These are phyloP conservation scores for Angophora floribunda DNA, from an alignment of 345 rosid species.

Conservation along the genomic window DNA sequence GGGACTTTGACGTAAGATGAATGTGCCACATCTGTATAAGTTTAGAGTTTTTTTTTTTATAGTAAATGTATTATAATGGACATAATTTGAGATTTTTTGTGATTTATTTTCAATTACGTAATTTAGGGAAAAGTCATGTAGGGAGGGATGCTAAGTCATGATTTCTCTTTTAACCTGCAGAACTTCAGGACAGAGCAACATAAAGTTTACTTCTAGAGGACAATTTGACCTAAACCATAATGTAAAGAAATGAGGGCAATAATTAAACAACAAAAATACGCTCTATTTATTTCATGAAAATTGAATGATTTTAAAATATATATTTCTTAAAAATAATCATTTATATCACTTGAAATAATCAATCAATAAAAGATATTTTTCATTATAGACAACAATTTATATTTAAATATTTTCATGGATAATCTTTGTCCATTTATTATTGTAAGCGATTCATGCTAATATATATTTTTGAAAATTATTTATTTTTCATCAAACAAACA, in stretches of 20 bases:
- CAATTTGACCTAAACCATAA: neutral
- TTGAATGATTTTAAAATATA: too few relatives aligned
- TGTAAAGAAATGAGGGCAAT: neutral
- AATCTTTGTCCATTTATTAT: neutral
- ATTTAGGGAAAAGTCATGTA: neutral
- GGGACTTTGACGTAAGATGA: too few relatives aligned
- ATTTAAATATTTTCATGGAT: neutral
- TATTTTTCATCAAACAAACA: neutral
- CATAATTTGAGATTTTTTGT: too few relatives aligned
- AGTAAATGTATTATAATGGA: too few relatives aligned
- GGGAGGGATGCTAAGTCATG: neutral
- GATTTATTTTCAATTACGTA: too few relatives aligned
- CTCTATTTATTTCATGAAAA: neutral
- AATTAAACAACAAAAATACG: neutral
- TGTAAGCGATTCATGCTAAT: too few relatives aligned
- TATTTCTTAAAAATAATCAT: neutral
- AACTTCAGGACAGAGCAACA: neutral
- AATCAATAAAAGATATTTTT: neutral
- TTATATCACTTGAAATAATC: neutral
- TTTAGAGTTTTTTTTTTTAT: too few relatives aligned
- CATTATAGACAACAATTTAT: neutral
- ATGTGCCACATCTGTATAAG: neutral
- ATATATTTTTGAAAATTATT: neutral
- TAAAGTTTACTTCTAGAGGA: neutral
- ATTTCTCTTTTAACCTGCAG: neutral